Evolutionary conservation across 164 flowering plant species (phyloP).

Genomic region (Chimonanthus praecox): DNA sequence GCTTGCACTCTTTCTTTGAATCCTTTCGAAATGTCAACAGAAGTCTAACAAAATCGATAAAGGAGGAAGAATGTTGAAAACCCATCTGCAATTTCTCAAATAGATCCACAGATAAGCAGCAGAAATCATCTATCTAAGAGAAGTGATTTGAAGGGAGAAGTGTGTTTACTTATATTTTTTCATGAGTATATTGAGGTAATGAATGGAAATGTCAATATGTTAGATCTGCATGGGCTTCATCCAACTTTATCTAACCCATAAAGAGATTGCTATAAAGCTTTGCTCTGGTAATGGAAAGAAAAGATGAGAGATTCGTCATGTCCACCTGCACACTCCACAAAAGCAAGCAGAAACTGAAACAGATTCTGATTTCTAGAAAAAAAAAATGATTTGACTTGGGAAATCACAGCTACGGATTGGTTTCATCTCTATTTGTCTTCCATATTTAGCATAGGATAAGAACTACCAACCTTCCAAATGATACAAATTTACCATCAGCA

Average conservation of each 20-base stretch:
- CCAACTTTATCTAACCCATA: not conserved
- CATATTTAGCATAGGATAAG: not conserved
- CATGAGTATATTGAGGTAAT: not conserved
- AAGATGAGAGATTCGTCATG: not conserved
- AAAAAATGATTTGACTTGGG: not conserved
- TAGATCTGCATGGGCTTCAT: too few relatives aligned
- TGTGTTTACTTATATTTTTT: not conserved
- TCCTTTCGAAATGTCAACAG: not conserved
- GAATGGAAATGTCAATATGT: not conserved
- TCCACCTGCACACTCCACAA: not conserved
- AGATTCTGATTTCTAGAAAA: not conserved
- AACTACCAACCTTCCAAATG: not conserved
- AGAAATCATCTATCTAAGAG: not conserved
- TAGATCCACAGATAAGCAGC: not conserved
- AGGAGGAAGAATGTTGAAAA: not conserved
- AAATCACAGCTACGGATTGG: conserved; percentile 1
- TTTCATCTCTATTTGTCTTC: not conserved
- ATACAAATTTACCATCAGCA: not conserved
- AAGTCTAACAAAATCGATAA: not conserved
- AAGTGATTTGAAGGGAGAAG: not conserved
- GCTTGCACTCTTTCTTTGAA: not conserved
- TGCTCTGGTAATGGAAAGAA: not conserved
- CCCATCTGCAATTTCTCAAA: not conserved
- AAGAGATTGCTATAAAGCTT: too few relatives aligned
- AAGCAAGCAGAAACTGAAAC: too few relatives aligned